Base-by-base conservation (phyloP, 176 grass and related monocot genomes). In the Carex pumila region DNA sequence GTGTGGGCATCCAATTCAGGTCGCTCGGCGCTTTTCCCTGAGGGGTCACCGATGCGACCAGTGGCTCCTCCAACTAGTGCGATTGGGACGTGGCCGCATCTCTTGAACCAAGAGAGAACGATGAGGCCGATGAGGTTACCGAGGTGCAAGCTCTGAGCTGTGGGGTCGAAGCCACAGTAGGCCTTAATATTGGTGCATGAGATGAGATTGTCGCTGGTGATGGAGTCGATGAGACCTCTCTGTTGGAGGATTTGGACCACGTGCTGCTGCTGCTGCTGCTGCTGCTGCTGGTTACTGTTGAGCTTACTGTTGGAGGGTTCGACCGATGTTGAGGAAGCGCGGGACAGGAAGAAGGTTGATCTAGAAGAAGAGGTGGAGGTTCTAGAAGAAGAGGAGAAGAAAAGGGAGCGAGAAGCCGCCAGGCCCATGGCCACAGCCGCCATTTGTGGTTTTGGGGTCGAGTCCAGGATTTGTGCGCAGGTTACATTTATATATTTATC, bases 151-250 rank as follows among this genome's bases (percentile, higher is more conserved):
- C 91, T 98, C 91, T 98, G 89, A 0, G 93, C 96, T 5, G 93
- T 95, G 2, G 96, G 93, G 65, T 98, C 96, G 80, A 98, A 95
- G 68, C 93, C 96, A 13, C 92, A 98, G 85, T 95, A 98, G 2
- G 85, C 93, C 85, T 89, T 98, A 50, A 98, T 80, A 22, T 90
- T 77, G 3, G 43, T 3, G 10, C 83, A 90, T 0, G 91, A 83
- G 15, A 72, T 86, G 32, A 98, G 85, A 37, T 71, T 75, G 53
- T 95, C 93, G 37, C 89, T 92, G 13, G 96, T 98, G 64, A 90
- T 89, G 60, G 92, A 88, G 60, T 95, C 93, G 29, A 98, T 68
- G 12, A 98, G 91, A 17, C 93, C 92, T 43, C 96, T 91, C 80
- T 95, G 87, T 72, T 87, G 91, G 60, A 99, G 96, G 76, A 99